phyloP scores from a whole-genome alignment of 768 basidiomycete species.

The Exsudoporus frostii region DNA sequence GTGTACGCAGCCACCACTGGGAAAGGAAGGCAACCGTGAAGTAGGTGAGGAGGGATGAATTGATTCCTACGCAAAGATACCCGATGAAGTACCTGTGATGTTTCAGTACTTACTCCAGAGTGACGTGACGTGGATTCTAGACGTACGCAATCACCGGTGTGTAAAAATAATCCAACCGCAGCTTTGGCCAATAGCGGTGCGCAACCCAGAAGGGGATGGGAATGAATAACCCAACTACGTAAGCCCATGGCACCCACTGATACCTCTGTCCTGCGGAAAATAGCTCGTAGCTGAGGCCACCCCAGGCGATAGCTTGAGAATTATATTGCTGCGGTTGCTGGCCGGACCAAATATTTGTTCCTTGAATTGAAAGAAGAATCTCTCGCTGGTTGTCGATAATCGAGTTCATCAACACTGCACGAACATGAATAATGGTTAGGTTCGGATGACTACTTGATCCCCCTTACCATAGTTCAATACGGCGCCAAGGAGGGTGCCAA shows the following conservation, averaged over 20 bases:
- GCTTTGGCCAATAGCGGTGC: constrained; percentile 36
- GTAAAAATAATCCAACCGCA: constrained; percentile 30
- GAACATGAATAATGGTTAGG: constrained; percentile 40
- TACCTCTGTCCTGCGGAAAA: constrained; percentile 31
- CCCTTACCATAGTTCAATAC: constrained; percentile 53
- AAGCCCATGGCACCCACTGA: constrained; percentile 43
- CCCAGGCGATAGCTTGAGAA: constrained; percentile 39
- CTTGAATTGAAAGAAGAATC: constrained; percentile 53
- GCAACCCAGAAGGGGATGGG: constrained; percentile 42
- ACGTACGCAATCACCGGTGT: constrained; percentile 32
- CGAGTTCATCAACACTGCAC: constrained; percentile 48
- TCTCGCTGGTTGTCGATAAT: constrained; percentile 51
- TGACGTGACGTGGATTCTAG: background rate
- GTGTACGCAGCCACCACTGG: constrained; percentile 55
- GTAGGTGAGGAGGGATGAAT: constrained; percentile 45
- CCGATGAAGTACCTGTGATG: constrained; percentile 36
- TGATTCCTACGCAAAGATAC: constrained; percentile 51
- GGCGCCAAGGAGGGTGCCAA: constrained; percentile 26
- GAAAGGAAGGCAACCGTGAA: constrained; percentile 55
- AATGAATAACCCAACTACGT: constrained; percentile 31
- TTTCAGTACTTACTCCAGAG: constrained; percentile 4
- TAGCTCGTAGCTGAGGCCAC: constrained; percentile 37
- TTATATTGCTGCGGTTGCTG: constrained; percentile 32
- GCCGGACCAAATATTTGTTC: constrained; percentile 39
- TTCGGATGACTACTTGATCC: constrained; percentile 34